These are phyloP conservation scores for Saccharomycopsis phalli DNA, from an alignment of 1,139 yeast genomes.

Conservation along the genomic window DNA sequence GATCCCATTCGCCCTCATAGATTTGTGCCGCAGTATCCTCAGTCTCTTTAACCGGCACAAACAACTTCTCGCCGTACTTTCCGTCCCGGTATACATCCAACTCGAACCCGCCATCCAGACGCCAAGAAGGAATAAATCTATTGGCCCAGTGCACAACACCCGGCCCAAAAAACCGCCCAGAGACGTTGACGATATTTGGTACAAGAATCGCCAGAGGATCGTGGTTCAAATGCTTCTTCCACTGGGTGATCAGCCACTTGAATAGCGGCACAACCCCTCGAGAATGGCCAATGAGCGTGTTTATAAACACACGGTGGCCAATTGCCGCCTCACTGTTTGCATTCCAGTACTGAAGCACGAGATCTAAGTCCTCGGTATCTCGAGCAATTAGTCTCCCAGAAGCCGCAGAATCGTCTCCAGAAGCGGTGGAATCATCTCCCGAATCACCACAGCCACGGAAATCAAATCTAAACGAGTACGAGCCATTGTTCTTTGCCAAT, in stretches of 20 bases:
- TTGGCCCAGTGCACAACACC: constrained; percentile 24
- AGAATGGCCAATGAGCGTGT: constrained; percentile 63
- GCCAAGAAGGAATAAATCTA: constrained; percentile 28
- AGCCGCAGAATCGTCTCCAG: constrained; percentile 4
- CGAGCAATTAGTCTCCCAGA: constrained; percentile 51
- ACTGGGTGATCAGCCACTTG: constrained; percentile 44
- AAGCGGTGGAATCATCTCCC: constrained; percentile 34
- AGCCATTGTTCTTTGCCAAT: constrained; percentile 51
- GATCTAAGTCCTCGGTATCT: constrained; percentile 62
- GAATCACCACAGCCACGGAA: constrained; percentile 83
- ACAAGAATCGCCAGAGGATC: constrained; percentile 16
- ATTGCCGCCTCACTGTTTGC: constrained; percentile 31
- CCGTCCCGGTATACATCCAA: constrained; percentile 45
- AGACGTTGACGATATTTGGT: constrained; percentile 28
- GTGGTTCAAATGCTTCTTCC: constrained; percentile 45
- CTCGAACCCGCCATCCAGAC: constrained; percentile 30
- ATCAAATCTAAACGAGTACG: constrained; percentile 65
- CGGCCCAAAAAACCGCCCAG: constrained; percentile 30
- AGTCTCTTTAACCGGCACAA: constrained; percentile 46
- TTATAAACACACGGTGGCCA: constrained; percentile 38
- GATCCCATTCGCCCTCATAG: constrained; percentile 33
- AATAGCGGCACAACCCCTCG: constrained; percentile 77
- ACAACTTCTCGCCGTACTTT: constrained; percentile 29
- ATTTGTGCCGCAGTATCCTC: constrained; percentile 45
- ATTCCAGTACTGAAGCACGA: constrained; percentile 34